Percentiles rank a stretch among this genome's conserved stretches.
phyloP scores from a whole-genome alignment of 2,329 filamentous ascomycete genomes.

The Aspergillus pseudotamarii region DNA sequence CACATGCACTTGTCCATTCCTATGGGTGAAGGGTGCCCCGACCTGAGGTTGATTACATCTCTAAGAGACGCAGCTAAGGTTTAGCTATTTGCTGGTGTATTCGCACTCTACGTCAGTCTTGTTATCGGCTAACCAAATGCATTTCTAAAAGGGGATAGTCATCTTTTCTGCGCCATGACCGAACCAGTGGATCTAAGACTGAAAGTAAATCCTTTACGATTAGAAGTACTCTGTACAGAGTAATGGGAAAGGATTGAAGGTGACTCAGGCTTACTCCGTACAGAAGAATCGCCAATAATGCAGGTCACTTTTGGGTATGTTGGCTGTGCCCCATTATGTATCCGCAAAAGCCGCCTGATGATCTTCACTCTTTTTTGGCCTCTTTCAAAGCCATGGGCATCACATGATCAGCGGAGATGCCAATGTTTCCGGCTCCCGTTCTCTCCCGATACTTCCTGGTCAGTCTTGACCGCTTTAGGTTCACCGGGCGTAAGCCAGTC shows the following conservation, averaged over 20 bases:
- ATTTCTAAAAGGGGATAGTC: background rate
- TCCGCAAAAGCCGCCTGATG: background rate
- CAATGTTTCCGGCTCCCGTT: constrained; percentile 22
- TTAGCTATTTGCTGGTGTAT: background rate
- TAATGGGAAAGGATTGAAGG: background rate
- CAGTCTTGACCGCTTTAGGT: constrained; percentile 34
- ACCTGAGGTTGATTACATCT: background rate
- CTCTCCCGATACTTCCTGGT: constrained; percentile 26
- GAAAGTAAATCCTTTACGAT: background rate
- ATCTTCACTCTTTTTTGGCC: background rate
- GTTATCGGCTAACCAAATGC: background rate
- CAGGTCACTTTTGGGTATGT: background rate
- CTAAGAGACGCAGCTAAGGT: background rate
- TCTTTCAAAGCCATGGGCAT: constrained; percentile 17
- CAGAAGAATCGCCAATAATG: background rate
- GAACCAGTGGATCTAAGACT: background rate
- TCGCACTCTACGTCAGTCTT: background rate
- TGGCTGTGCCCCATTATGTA: background rate
- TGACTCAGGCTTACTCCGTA: background rate
- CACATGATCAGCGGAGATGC: constrained; percentile 32
- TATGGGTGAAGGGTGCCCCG: background rate
- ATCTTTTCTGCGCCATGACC: background rate
- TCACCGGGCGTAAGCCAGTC: constrained; percentile 28
- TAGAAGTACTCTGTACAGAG: background rate
- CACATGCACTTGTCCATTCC: background rate